phyloP scores from a whole-genome alignment of 805 yeast species.

The Zygosaccharomyces kombuchaensis region DNA sequence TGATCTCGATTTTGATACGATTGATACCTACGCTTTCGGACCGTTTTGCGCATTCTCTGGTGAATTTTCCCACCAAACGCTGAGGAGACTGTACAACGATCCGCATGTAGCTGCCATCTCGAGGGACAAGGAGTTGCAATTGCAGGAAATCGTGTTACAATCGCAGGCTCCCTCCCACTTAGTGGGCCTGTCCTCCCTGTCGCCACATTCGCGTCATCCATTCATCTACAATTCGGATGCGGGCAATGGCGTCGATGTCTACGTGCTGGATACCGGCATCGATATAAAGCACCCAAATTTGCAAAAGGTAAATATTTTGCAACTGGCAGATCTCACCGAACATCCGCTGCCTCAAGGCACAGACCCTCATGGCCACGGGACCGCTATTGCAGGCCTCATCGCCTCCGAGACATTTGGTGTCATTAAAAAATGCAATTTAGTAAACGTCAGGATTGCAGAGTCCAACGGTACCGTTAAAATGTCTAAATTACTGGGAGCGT shows the following conservation, averaged over 20 bases:
- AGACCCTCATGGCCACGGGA: conserved; percentile 50
- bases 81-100: conserved; percentile 36
- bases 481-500: conserved; percentile 35
- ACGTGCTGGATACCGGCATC: conserved; percentile 40
- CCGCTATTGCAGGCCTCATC: conserved; percentile 52
- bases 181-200: conserved; percentile 33
- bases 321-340: conserved; percentile 45
- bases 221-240: conserved; percentile 42
- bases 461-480: conserved; percentile 36
- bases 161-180: conserved; percentile 43
- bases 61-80: conserved; percentile 31
- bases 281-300: conserved; percentile 38
- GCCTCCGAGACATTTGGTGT: conserved; percentile 51
- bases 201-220: conserved; percentile 36
- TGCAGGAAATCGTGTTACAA: conserved; percentile 36
- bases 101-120: conserved; percentile 36
- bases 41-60: conserved; percentile 37
- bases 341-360: conserved; percentile 22
- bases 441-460: conserved; percentile 43
- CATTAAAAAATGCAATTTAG: conserved; percentile 42
- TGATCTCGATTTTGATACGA: not conserved
- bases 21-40: not conserved
- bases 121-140: conserved; percentile 34
- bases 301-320: conserved; percentile 40
- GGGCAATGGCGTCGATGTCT: conserved; percentile 39